Evolutionary conservation across 202 grass and related monocot species (phyloP).

Genomic region (Bolboschoenoplectus hybrid): DNA sequence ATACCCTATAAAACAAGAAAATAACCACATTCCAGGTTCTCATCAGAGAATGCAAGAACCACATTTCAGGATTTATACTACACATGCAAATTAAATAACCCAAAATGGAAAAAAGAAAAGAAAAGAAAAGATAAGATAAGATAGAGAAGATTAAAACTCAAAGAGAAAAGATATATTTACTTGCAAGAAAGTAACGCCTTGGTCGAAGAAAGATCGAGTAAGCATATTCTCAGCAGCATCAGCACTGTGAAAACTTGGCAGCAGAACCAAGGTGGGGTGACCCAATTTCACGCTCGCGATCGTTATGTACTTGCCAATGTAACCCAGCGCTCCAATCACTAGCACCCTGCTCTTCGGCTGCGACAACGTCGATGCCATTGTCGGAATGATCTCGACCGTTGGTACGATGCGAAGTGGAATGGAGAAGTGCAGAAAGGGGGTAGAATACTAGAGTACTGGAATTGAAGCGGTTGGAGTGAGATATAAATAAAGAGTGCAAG

Average conservation of each 20-base stretch:
- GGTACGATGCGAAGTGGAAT: neutral
- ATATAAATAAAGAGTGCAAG: no score
- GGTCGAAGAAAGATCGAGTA: constrained; percentile 2
- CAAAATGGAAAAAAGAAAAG: neutral
- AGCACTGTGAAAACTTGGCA: neutral
- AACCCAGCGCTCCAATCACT: no score
- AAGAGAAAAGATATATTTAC: neutral
- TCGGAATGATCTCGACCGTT: constrained; percentile 2
- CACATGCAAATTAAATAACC: neutral
- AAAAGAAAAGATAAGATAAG: neutral
- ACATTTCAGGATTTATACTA: neutral
- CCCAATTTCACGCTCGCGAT: no score
- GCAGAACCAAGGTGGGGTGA: no score
- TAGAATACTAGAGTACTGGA: no score
- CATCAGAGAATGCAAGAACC: neutral
- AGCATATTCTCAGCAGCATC: constrained; percentile 27
- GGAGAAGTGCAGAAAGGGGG: neutral
- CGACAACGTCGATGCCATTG: neutral
- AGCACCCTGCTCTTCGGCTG: no score
- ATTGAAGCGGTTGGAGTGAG: no score
- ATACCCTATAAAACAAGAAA: no score
- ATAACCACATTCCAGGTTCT: no score
- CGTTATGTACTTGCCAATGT: no score
- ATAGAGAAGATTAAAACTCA: neutral
- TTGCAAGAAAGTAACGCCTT: constrained; percentile 31